Evolutionary conservation across 179 eudicot genomes (phyloP).

Genomic region (Sideroxylon spinosum): DNA sequence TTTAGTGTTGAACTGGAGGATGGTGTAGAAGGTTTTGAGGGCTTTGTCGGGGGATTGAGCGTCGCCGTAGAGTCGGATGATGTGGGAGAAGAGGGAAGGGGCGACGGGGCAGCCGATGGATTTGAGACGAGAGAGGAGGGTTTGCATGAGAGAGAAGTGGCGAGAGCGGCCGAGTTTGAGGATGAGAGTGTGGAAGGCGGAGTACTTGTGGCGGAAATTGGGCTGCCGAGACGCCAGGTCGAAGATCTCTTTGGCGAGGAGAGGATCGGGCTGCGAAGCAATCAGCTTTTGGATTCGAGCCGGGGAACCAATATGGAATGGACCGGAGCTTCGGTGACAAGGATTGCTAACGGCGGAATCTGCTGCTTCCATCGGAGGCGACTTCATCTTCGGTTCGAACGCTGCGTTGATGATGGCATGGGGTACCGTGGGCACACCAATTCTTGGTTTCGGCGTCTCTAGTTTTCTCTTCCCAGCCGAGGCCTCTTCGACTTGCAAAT

Average conservation of each 20-base stretch:
- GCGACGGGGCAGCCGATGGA: slow-evolving; percentile 34
- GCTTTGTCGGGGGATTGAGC: slow-evolving; percentile 74
- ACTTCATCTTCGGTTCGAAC: no score
- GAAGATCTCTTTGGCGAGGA: slow-evolving; percentile 83
- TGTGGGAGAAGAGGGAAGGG: slow-evolving; percentile 61
- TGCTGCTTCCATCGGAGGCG: no score
- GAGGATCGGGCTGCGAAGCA: slow-evolving; percentile 71
- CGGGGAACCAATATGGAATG: slow-evolving; percentile 46
- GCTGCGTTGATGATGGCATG: no score
- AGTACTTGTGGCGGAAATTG: slow-evolving; percentile 57
- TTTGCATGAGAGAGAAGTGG: slow-evolving; percentile 66
- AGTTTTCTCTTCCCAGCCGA: no score
- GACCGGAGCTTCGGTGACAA: no score
- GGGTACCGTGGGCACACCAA: no score
- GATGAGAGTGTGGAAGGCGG: slow-evolving; percentile 59
- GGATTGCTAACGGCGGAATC: no score
- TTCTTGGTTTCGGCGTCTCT: no score
- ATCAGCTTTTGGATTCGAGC: slow-evolving; percentile 63
- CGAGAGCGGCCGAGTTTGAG: slow-evolving; percentile 63
- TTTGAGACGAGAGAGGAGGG: slow-evolving; percentile 43
- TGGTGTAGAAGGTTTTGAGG: slow-evolving; percentile 51
- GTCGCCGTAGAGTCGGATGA: slow-evolving; percentile 65
- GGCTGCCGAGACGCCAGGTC: slow-evolving; percentile 75
- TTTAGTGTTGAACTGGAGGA: slow-evolving; percentile 52
- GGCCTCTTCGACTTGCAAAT: no score